Percentiles rank a stretch among this genome's conserved stretches.
Conservation (phyloP, 805 yeast genomes). For the Cyberlindnera saturnus region DNA sequence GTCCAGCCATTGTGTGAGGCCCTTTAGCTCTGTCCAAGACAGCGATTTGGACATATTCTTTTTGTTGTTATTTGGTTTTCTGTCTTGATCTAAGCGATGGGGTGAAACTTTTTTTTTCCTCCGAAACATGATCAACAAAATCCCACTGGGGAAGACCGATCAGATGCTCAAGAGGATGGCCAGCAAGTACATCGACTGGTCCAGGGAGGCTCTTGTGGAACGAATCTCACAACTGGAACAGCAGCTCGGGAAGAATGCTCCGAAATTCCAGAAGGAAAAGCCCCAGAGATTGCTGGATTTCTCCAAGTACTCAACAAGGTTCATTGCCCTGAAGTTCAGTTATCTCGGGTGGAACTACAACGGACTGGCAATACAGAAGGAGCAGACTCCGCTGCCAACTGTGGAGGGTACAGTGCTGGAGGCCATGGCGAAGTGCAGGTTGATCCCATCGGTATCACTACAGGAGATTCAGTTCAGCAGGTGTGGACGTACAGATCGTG, state of each 20-base stretch:
- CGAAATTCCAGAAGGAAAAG: slow-evolving; percentile 5
- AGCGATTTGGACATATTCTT: slow-evolving; percentile 35
- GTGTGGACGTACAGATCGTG: slow-evolving; percentile 93
- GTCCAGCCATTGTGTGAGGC: slow-evolving; percentile 62
- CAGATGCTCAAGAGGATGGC: slow-evolving; percentile 1
- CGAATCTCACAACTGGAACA: slow-evolving; percentile 52
- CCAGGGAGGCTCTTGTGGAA: slow-evolving; percentile 55
- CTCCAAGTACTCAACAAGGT: slow-evolving; percentile 53
- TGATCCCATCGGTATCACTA: slow-evolving; percentile 52
- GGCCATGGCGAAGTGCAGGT: slow-evolving; percentile 60
- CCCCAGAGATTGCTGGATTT: slow-evolving; percentile 52
- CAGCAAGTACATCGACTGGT: slow-evolving; percentile 50
- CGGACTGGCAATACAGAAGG: slow-evolving; percentile 81
- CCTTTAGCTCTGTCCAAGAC: slow-evolving; percentile 53
- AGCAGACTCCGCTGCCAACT: slow-evolving; percentile 74
- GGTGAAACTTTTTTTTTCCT: slow-evolving; percentile 1
- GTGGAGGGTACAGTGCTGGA: slow-evolving; percentile 73
- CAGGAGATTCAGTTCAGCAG: slow-evolving; percentile 69
- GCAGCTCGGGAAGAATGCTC: slow-evolving; percentile 2
- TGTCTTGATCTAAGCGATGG: slow-evolving; percentile 1
- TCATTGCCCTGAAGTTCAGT: slow-evolving; percentile 76
- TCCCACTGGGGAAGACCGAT: not conserved
- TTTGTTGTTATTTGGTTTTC: not conserved
- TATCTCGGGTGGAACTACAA: slow-evolving; percentile 93
- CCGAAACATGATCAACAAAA: not conserved